Percentiles rank a stretch among this genome's conserved stretches.
Conservation (phyloP, 352 stramenopile genomes). For the Aphanomyces astaci region DNA sequence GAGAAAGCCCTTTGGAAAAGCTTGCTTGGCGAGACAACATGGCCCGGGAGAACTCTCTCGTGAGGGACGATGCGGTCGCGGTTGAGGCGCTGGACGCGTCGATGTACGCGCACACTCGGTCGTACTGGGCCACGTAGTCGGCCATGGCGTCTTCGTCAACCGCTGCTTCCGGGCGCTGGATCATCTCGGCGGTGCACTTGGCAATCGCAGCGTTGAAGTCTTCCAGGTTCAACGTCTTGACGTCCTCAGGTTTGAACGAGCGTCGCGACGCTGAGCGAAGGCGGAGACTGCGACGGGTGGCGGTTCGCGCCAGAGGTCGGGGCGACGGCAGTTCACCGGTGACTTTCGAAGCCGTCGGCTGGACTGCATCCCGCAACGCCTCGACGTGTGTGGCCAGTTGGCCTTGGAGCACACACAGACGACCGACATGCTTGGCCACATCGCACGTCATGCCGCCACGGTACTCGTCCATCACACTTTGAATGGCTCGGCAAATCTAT, state of each 20-base stretch:
- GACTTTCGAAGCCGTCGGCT: too few species aligned
- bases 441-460: conserved; percentile 1
- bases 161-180: not conserved
- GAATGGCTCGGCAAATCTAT: conserved; percentile 10
- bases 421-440: conserved; percentile 11
- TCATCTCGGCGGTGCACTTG: not conserved
- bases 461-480: not conserved
- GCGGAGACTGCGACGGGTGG: not conserved
- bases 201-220: not conserved
- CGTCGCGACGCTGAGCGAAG: not conserved
- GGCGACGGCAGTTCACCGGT: too few species aligned
- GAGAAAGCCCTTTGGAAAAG: not conserved
- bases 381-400: conserved; percentile 15
- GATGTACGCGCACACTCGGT: conserved; percentile 5
- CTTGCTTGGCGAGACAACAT: not conserved
- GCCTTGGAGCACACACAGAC: conserved; percentile 20
- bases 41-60: not conserved
- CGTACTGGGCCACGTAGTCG: conserved; percentile 11
- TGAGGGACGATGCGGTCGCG: not conserved
- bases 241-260: not conserved
- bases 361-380: conserved; percentile 6
- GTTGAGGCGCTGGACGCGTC: not conserved
- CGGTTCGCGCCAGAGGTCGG: too few species aligned
- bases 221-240: not conserved
- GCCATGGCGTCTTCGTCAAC: not conserved